Percentiles rank a stretch among this genome's conserved stretches.
These are phyloP conservation scores for Rosa hybrid DNA, from an alignment of 331 rosid genomes.

Conservation along the genomic window DNA sequence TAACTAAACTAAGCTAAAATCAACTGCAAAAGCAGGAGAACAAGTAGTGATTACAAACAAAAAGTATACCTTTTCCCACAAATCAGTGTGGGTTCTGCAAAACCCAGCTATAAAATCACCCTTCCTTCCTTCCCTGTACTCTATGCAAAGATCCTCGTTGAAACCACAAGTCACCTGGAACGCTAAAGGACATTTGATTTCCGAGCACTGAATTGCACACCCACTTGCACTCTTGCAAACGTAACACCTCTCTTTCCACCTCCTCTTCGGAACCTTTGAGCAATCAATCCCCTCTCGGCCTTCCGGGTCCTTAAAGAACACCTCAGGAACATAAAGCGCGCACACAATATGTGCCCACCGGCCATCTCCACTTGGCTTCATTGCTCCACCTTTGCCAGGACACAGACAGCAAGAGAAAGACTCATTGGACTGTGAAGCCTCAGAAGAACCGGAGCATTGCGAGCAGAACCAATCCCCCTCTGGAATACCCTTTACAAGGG, in stretches of 20 bases:
- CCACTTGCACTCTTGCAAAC: constrained; percentile 52
- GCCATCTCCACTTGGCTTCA: constrained; percentile 53
- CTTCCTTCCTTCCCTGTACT: constrained; percentile 68
- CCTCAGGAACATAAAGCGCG: constrained; percentile 74
- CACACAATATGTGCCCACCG: constrained; percentile 76
- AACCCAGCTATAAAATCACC: constrained; percentile 86
- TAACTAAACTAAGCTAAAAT: background rate
- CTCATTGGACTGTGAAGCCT: constrained; percentile 2
- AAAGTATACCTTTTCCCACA: constrained; percentile 71
- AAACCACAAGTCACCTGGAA: constrained; percentile 84
- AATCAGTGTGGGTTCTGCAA: constrained; percentile 60
- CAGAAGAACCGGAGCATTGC: constrained; percentile 40
- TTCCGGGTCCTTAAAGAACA: constrained; percentile 68
- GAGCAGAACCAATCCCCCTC: constrained; percentile 84
- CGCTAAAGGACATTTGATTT: constrained; percentile 57
- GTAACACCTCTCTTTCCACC: constrained; percentile 68
- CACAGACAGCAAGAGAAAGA: constrained; percentile 54
- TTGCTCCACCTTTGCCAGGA: constrained; percentile 59
- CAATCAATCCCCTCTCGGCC: constrained; percentile 84
- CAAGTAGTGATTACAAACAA: background rate
- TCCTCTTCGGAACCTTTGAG: constrained; percentile 59
- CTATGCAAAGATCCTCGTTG: constrained; percentile 67
- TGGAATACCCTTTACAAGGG: constrained; percentile 44
- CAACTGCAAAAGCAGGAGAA: background rate
- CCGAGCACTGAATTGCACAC: constrained; percentile 73